Conservation (phyloP, 495 filamentous ascomycete species). For the Neurospora sp. region DNA sequence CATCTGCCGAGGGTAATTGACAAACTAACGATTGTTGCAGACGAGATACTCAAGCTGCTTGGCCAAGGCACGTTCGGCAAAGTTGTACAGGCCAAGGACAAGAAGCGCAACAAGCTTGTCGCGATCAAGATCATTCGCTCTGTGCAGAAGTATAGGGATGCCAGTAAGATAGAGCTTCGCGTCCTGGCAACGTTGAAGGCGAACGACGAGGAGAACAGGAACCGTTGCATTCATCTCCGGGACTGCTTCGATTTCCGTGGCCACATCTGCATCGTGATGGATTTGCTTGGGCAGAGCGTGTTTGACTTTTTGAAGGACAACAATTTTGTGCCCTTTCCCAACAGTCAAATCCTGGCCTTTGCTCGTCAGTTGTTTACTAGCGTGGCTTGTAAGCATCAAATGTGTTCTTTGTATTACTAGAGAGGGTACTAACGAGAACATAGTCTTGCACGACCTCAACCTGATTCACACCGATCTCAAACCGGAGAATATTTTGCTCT, state of each 20-base stretch:
- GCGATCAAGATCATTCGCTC: constrained; percentile 97
- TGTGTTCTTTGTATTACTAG: not conserved
- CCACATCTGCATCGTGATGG: constrained; percentile 98
- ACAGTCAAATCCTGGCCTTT: constrained; percentile 96
- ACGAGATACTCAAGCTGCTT: constrained; percentile 76
- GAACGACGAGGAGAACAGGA: constrained; percentile 85
- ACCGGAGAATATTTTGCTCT: constrained; percentile 94
- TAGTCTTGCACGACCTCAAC: constrained; percentile 94
- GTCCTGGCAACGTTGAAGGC: constrained; percentile 82
- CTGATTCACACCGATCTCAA: constrained; percentile 98
- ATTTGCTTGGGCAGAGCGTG: constrained; percentile 89
- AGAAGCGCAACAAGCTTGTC: constrained; percentile 60
- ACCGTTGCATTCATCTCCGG: constrained; percentile 92
- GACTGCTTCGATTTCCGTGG: constrained; percentile 97
- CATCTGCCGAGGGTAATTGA: not conserved
- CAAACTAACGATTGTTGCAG: constrained; percentile 33
- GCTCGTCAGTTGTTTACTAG: constrained; percentile 94
- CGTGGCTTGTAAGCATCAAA: constrained; percentile 75
- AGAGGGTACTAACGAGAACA: constrained; percentile 16
- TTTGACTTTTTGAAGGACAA: constrained; percentile 98
- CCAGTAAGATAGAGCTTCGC: constrained; percentile 88
- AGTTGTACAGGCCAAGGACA: constrained; percentile 86
- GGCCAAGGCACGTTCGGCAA: constrained; percentile 98
- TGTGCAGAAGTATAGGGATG: constrained; percentile 95
- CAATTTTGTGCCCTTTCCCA: constrained; percentile 92